Percentiles rank a stretch among this genome's conserved stretches.
phyloP scores from a whole-genome alignment of 306 rosid genomes.

The Trichosanthes truncata region DNA sequence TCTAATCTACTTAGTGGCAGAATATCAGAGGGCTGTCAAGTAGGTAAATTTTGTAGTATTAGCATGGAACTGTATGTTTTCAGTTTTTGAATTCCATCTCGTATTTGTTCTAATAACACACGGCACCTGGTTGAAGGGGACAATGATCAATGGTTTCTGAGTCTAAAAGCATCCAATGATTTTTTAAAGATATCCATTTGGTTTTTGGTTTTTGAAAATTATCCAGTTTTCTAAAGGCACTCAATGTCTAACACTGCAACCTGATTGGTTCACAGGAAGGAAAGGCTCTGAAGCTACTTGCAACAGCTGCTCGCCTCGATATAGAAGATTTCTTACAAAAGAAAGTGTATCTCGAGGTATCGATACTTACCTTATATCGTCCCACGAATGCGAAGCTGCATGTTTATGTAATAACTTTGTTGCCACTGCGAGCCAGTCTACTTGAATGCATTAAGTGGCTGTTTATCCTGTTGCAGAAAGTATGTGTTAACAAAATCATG shows the following conservation, averaged over 20 bases:
- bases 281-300: conserved; percentile 84
- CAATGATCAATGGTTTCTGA: not conserved
- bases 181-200: too few species aligned
- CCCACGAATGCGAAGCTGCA: not conserved
- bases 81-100: not conserved
- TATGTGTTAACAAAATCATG: not conserved
- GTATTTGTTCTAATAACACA: not conserved
- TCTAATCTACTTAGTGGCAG: not conserved
- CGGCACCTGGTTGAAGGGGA: not conserved
- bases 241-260: not conserved
- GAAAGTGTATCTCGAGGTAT: conserved; percentile 89
- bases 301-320: conserved; percentile 89
- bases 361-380: not conserved
- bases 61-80: not conserved
- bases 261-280: conserved; percentile 56
- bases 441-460: not conserved
- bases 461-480: not conserved
- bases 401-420: not conserved
- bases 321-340: conserved; percentile 81
- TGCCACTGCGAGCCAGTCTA: not conserved
- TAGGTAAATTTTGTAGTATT: not conserved
- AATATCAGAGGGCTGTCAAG: not conserved
- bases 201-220: too few species aligned
- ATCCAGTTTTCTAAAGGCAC: not conserved
- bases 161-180: not conserved